Percentiles rank a stretch among this genome's conserved stretches.
These are phyloP conservation scores for Hevea brasiliensis DNA, from an alignment of 345 rosid genomes.

Conservation along the genomic window DNA sequence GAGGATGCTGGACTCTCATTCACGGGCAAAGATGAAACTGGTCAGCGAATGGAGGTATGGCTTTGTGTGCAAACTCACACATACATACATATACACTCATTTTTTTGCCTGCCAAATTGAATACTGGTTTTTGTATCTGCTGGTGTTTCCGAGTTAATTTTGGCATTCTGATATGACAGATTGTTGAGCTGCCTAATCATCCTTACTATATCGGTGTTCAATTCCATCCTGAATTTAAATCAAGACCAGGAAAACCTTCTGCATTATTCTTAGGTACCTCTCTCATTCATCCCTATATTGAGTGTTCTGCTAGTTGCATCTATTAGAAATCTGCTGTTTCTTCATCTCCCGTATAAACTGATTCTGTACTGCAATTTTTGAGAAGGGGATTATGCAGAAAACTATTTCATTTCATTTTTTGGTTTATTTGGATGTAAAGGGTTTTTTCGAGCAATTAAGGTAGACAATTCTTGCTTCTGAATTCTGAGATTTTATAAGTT, in stretches of 20 bases:
- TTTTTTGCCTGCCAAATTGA: background rate
- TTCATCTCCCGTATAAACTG: too few relatives aligned
- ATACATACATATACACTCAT: too few relatives aligned
- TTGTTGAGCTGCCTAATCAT: constrained; percentile 30
- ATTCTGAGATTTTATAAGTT: too few relatives aligned
- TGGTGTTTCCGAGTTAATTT: background rate
- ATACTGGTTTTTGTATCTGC: background rate
- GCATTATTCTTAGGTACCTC: constrained; percentile 72
- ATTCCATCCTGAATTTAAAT: constrained; percentile 96
- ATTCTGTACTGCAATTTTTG: too few relatives aligned
- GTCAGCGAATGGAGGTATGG: constrained; percentile 80
- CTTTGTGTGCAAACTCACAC: too few relatives aligned
- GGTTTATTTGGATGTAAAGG: too few relatives aligned
- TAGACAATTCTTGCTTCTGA: too few relatives aligned
- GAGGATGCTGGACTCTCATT: constrained; percentile 86
- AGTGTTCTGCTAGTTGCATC: background rate
- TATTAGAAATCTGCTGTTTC: too few relatives aligned
- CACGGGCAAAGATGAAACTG: constrained; percentile 91
- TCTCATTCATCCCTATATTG: background rate
- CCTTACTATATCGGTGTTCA: constrained; percentile 47
- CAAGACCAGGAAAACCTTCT: constrained; percentile 93
- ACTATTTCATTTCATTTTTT: too few relatives aligned
- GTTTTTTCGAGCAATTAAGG: too few relatives aligned
- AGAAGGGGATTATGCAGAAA: too few relatives aligned
- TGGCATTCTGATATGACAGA: constrained; percentile 11